A percentile compares a stretch with the other conserved stretches of the same genome.
Evolutionary conservation across 768 basidiomycete genomes (phyloP).

Genomic region (Termitomyces sp.): DNA sequence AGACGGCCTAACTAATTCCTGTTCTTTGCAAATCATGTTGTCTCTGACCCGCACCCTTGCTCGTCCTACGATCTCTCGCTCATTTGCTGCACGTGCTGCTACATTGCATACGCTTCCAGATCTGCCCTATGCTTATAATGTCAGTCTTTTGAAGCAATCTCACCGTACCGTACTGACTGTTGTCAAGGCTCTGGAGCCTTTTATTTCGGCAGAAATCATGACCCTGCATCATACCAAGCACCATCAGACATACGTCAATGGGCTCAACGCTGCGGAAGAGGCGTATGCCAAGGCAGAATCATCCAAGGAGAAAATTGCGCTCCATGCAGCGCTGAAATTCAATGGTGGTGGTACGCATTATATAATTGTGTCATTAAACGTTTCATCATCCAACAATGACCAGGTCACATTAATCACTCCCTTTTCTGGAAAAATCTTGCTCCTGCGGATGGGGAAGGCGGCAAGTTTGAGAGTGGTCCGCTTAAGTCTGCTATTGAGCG

Average conservation of each 20-base stretch:
- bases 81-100: conserved; percentile 35
- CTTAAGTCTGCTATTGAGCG: conserved; percentile 71
- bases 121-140: conserved; percentile 78
- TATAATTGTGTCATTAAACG: background rate
- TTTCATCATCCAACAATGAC: background rate
- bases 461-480: conserved; percentile 56
- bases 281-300: conserved; percentile 62
- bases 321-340: conserved; percentile 93
- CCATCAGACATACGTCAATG: conserved; percentile 90
- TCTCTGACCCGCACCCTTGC: conserved; percentile 37
- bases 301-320: conserved; percentile 69
- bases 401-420: conserved; percentile 91
- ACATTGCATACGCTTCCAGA: conserved; percentile 69
- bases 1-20: background rate
- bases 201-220: conserved; percentile 92
- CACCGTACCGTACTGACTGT: background rate
- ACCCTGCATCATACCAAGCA: conserved; percentile 89
- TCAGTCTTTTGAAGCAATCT: conserved; percentile 21
- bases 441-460: conserved; percentile 58
- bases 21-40: conserved; percentile 33
- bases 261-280: conserved; percentile 89
- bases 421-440: conserved; percentile 98
- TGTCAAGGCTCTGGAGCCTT: conserved; percentile 79
- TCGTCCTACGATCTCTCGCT: conserved; percentile 39
- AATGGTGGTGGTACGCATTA: conserved; percentile 81